These are phyloP conservation scores for Fusarium begoniae DNA, from an alignment of 2,329 filamentous ascomycete species.

Conservation along the genomic window DNA sequence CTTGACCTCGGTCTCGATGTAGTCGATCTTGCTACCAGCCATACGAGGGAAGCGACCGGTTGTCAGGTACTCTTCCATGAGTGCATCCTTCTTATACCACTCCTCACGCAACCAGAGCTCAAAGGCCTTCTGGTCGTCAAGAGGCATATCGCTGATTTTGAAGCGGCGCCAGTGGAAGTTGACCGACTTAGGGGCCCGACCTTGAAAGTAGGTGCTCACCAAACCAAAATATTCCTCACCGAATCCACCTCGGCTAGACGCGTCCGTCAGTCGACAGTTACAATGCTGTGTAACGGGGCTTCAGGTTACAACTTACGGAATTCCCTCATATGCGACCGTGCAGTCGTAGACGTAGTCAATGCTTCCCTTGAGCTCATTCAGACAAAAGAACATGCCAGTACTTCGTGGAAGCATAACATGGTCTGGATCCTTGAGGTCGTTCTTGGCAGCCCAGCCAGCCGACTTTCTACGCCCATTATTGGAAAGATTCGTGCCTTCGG, in stretches of 20 bases:
- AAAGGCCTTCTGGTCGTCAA: slow-evolving; percentile 78
- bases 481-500: slow-evolving; percentile 86
- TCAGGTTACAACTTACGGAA: slow-evolving; percentile 72
- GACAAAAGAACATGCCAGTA: slow-evolving; percentile 81
- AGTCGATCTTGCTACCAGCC: slow-evolving; percentile 56
- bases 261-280: slow-evolving; percentile 16
- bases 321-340: slow-evolving; percentile 93
- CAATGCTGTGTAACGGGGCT: slow-evolving; percentile 8
- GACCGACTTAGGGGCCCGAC: slow-evolving; percentile 89
- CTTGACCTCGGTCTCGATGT: slow-evolving; percentile 68
- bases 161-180: slow-evolving; percentile 98
- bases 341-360: slow-evolving; percentile 91
- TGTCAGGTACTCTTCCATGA: slow-evolving; percentile 83
- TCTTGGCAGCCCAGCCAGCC: slow-evolving; percentile 79
- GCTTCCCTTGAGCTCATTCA: slow-evolving; percentile 77
- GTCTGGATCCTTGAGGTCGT: slow-evolving; percentile 74
- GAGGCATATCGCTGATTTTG: slow-evolving; percentile 79
- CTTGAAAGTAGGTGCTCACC: slow-evolving; percentile 86
- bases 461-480: slow-evolving; percentile 76
- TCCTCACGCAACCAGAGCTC: slow-evolving; percentile 84
- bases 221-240: slow-evolving; percentile 94
- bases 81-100: slow-evolving; percentile 91
- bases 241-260: slow-evolving; percentile 74
- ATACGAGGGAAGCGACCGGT: slow-evolving; percentile 84
- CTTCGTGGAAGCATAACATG: slow-evolving; percentile 82